phyloP scores from a whole-genome alignment of 306 rosid genomes.

The Trifolium subterraneum region DNA sequence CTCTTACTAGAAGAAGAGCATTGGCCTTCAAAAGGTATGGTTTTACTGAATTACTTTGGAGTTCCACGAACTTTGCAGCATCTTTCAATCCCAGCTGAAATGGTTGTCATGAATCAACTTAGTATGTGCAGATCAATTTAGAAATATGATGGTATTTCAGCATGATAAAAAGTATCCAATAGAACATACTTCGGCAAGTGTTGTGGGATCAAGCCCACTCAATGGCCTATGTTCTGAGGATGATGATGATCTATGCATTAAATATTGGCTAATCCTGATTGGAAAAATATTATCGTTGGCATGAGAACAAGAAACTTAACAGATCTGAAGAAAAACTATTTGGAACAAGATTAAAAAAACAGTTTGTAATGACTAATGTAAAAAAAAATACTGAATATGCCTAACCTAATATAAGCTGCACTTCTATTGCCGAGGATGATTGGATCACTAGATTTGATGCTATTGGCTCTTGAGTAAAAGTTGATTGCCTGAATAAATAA shows the following conservation, averaged over 20 bases:
- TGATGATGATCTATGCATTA: slow-evolving; percentile 68
- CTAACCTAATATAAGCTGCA: slow-evolving; percentile 85
- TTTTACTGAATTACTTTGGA: slow-evolving; percentile 61
- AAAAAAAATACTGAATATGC: slow-evolving; percentile 29
- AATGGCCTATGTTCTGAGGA: slow-evolving; percentile 82
- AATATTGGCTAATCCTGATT: slow-evolving; percentile 77
- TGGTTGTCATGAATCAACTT: slow-evolving; percentile 36
- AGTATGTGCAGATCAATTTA: slow-evolving; percentile 22
- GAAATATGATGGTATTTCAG: slow-evolving; percentile 38
- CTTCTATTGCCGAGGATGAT: slow-evolving; percentile 81
- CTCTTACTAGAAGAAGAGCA: slow-evolving; percentile 76
- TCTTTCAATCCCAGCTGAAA: slow-evolving; percentile 96
- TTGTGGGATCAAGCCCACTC: slow-evolving; percentile 95
- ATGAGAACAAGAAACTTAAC: slow-evolving; percentile 31
- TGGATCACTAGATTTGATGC: slow-evolving; percentile 78
- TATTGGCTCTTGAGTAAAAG: slow-evolving; percentile 83
- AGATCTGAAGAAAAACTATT: slow-evolving; percentile 41
- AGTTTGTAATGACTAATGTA: slow-evolving; percentile 16
- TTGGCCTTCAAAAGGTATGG: slow-evolving; percentile 76
- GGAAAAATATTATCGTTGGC: slow-evolving; percentile 37
- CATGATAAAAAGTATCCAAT: slow-evolving; percentile 37
- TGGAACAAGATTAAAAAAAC: slow-evolving; percentile 8
- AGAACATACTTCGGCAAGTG: slow-evolving; percentile 83
- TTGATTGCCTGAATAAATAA: slow-evolving; percentile 71
- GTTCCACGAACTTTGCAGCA: slow-evolving; percentile 74